Evolutionary conservation across 495 filamentous ascomycete genomes (phyloP), one percentile per base, ranked within the genome.

Genomic region (Aspergillus saccharolyticus): DNA sequence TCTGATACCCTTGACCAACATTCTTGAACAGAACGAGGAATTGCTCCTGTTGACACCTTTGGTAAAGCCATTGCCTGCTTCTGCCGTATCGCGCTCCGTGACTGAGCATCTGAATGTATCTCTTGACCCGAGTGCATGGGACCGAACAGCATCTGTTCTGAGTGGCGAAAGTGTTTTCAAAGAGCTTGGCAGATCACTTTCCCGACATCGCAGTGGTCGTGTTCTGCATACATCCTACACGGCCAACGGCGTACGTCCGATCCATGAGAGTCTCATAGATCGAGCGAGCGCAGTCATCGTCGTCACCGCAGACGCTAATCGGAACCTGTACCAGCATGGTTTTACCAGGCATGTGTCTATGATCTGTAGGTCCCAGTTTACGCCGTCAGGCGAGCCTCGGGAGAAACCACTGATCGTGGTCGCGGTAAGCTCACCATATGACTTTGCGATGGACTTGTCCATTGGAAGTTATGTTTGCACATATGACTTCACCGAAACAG

Each of bases 331-430:
- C 58, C 91, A 96, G 67, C 85, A 89, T 52, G 89, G 90, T 0
- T 96, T 96, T 67, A 89, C 91, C 22, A 96, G 95, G 67, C 91
- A 96, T 61, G 87, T 95, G 21, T 84, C 90, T n/a, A 91, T 92
- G 86, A 91, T 96, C 70, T 96, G 91, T 70, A 91, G 89, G 70
- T 87, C 86, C 22, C 78, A 83, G 52, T 79, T 75, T 49, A 75
- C 78, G 10, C 66, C 74, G 8, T 70, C 80, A 7, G 82, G 80
- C 3, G 82, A 86, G 56, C 79, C 77, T 55, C 67, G 71, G 7
- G 83, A 84, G 62, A 86, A 83, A 64, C 85, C 85, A 6, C 71
- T 96, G 28, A 79, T 95, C 43, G 91, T 95, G 28, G 85, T 96
- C n/a, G 85, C 90, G 3, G 89, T 91, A 53, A 95, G 89, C 70